A percentile compares a stretch with the other conserved stretches of the same genome.
These are phyloP conservation scores for Russula sp. DNA, from an alignment of 768 basidiomycete genomes.

Conservation along the genomic window DNA sequence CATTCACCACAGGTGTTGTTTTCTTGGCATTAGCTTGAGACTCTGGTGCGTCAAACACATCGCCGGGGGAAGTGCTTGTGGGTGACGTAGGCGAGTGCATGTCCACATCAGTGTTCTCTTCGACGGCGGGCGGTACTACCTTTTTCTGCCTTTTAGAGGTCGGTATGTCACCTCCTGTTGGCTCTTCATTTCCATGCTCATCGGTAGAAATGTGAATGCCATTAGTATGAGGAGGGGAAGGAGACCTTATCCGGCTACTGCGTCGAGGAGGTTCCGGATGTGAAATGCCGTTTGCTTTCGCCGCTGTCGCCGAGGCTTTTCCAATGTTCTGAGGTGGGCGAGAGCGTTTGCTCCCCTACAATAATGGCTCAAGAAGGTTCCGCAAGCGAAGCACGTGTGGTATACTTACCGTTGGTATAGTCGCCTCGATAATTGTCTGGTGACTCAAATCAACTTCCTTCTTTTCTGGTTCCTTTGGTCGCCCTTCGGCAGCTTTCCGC, in stretches of 20 bases:
- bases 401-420: conserved; percentile 47
- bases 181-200: conserved; percentile 29
- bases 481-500: conserved; percentile 26
- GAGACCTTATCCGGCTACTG: conserved; percentile 23
- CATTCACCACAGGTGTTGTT: conserved; percentile 18
- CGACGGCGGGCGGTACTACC: conserved; percentile 21
- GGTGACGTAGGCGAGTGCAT: conserved; percentile 24
- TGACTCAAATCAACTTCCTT: conserved; percentile 35
- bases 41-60: conserved; percentile 36
- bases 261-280: conserved; percentile 21
- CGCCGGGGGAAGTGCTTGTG: conserved; percentile 28
- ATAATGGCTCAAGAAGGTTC: conserved; percentile 11
- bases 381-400: conserved; percentile 30
- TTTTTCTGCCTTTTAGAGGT: conserved; percentile 44
- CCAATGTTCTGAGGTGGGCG: conserved; percentile 58
- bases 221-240: conserved; percentile 16
- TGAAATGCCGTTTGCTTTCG: conserved; percentile 17
- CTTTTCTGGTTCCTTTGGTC: conserved; percentile 17
- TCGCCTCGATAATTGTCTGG: conserved; percentile 70
- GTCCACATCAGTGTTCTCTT: conserved; percentile 32
- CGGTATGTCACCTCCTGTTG: conserved; percentile 34
- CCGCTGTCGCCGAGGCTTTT: conserved; percentile 25
- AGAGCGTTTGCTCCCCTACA: conserved; percentile 69
- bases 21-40: conserved; percentile 23
- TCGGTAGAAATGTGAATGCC: conserved; percentile 2